Conservation (phyloP, 2,329 filamentous ascomycete genomes). For the Talaromyces verruculosus region DNA sequence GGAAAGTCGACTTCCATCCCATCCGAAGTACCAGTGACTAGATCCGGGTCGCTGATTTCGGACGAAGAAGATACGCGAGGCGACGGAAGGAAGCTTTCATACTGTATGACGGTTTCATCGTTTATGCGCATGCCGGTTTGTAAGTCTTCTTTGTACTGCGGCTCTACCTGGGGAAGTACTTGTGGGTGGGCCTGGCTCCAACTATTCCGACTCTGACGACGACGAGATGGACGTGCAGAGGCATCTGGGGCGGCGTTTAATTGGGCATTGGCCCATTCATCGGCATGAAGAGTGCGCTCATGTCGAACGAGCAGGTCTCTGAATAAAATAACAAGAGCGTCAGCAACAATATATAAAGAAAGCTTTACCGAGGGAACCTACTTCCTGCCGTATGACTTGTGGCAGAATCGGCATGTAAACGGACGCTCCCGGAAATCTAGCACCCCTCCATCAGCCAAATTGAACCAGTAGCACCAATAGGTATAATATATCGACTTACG, state of each 20-base stretch:
- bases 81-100: conserved; percentile 22
- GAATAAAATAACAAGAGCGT: conserved; percentile 11
- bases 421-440: conserved; percentile 36
- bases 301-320: conserved; percentile 40
- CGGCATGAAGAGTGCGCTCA: conserved; percentile 35
- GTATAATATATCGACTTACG: conserved; percentile 25
- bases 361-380: conserved; percentile 23
- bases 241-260: conserved; percentile 9
- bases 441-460: not conserved
- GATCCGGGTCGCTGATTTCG: conserved; percentile 22
- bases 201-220: conserved; percentile 21
- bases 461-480: not conserved
- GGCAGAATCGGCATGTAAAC: conserved; percentile 36
- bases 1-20: conserved; percentile 18
- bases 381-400: conserved; percentile 36
- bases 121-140: conserved; percentile 16
- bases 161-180: conserved; percentile 8
- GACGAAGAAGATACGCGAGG: conserved; percentile 23
- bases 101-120: conserved; percentile 20
- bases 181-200: not conserved
- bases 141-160: conserved; percentile 15
- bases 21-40: conserved; percentile 11
- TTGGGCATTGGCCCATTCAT: conserved; percentile 27
- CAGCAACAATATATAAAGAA: not conserved
- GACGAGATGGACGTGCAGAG: conserved; percentile 18